Base-by-base conservation (phyloP, 225 moss, liverwort and hornwort species). In the Sphagnum contortum region DNA sequence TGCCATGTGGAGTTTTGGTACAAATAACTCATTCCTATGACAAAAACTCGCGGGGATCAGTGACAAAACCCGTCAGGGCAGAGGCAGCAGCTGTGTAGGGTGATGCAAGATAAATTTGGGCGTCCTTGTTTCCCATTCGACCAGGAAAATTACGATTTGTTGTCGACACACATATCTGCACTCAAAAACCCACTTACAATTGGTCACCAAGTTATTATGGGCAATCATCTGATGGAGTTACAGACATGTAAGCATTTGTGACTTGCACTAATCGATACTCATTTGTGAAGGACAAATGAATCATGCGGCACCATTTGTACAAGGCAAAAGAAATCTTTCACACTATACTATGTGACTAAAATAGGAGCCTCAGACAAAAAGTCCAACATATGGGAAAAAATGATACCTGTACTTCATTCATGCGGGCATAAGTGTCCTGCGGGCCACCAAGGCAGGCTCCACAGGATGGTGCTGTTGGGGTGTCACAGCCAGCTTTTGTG, bases 371-470 rank as follows among this genome's bases (percentile, higher is more conserved):
- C 29, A 29, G 29, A 29, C 29, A 29, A 1, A 29, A 29, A 29
- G 29, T 1, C 29, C 29, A 29, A 29, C 29, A 29, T 1, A 29
- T 9, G 29, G 51, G 44, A 50, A 53, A 11, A 11, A 3, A 4
- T 29, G 1, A 4, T 60, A 80, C 94, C 95, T 90, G 82, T 48
- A 92, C 86, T 68, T 96, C 92, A 61, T 96, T 96, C 79, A 96
- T 76, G 63, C 95, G 89, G 47, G 95, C 92, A 66, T 92, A 96
- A 11, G 92, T 96, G 69, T 96, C 95, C 51, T 90, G 86, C 62
- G 95, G 95, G 61, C 95, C 95, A 75, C 95, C 95, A 69, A 96
- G 76, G 60, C 95, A 96, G 58, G 95, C 95, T 76, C 89, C 92
- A 80, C 95, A 96, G 48, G 92, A 92, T n/a, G 95, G 95, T 47